Base-by-base conservation (phyloP, 768 basidiomycete genomes). In the Tricholoma sp. region DNA sequence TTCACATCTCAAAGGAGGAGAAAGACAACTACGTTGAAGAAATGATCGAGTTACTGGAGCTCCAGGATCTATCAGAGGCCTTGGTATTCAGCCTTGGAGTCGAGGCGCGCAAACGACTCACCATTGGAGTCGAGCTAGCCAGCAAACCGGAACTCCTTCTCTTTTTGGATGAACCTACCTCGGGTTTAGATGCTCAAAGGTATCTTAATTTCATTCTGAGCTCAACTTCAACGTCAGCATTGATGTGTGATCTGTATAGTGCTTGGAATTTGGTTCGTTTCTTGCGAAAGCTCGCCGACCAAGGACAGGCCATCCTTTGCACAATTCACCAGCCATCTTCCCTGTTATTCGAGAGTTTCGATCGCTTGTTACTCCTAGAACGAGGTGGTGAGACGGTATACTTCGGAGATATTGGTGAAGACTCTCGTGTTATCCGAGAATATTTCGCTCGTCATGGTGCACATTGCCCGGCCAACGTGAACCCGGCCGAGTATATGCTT, bases 291-390 rank as follows among this genome's bases (percentile, higher is more conserved):
- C 82, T 94, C 41, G 90, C 91, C 9, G 83, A 89, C 61, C 84
- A 86, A 61, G 93, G 93, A 10, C 91, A 94, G 64, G 89, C 91
- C 42, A 94, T 94, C 63, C 79, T 95, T 12, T 94, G 91, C 71
- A 95, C 90, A 3, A 92, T 94, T 61, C 91, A 93, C 59, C 92
- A 94, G 61, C 92, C 92, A 2, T 91, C 90, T 3, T 84, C 90
- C 3, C 77, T 92, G 17, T 74, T 96, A 2, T 95, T 96, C 71
- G 88, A 93, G 69, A 85, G 85, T 63, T 95, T 97, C 62, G 94
- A 88, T 61, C 80, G 84, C 37, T 71, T 88, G 45, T 68, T 89
- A 28, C 73, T 88, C 9, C 73, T 88, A 13, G 85, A 93, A 63
- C 75, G 77, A 13, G 94, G 94, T 1, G 94, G 94, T 6, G 85